phyloP scores from a whole-genome alignment of 768 basidiomycete genomes.

The Cubamyces sp. region DNA sequence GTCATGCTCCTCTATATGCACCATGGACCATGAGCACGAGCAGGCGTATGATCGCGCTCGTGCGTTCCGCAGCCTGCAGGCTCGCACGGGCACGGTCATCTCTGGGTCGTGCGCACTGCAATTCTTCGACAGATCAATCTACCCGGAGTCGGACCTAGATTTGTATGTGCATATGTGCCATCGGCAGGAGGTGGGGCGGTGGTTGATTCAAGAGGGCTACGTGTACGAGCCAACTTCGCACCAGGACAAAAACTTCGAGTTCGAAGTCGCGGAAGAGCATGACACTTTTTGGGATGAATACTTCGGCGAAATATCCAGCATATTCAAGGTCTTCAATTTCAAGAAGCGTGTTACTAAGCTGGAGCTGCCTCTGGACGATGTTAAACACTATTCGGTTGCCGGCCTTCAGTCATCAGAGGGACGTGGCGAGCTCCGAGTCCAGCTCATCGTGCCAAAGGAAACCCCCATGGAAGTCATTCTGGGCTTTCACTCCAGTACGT shows the following conservation, averaged over 20 bases:
- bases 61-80: slow-evolving; percentile 49
- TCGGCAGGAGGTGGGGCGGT: slow-evolving; percentile 40
- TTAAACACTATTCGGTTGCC: not conserved
- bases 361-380: not conserved
- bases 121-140: slow-evolving; percentile 48
- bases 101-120: slow-evolving; percentile 60
- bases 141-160: slow-evolving; percentile 53
- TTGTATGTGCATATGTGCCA: slow-evolving; percentile 46
- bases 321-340: slow-evolving; percentile 14
- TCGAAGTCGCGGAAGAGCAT: slow-evolving; percentile 12
- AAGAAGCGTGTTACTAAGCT: not conserved
- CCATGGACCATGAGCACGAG: slow-evolving; percentile 35
- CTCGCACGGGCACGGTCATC: slow-evolving; percentile 46
- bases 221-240: slow-evolving; percentile 26
- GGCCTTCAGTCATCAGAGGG: not conserved
- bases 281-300: slow-evolving; percentile 18
- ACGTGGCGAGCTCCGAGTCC: slow-evolving; percentile 17
- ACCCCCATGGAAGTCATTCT: slow-evolving; percentile 21
- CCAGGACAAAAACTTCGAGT: slow-evolving; percentile 26
- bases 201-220: slow-evolving; percentile 42
- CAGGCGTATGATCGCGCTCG: slow-evolving; percentile 40
- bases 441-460: slow-evolving; percentile 23
- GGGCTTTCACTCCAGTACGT: slow-evolving; percentile 25
- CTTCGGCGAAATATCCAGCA: slow-evolving; percentile 6
- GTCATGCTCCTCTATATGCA: slow-evolving; percentile 27